Evolutionary conservation across 2,329 filamentous ascomycete species (phyloP).

Genomic region (Leptodontidium sp.): DNA sequence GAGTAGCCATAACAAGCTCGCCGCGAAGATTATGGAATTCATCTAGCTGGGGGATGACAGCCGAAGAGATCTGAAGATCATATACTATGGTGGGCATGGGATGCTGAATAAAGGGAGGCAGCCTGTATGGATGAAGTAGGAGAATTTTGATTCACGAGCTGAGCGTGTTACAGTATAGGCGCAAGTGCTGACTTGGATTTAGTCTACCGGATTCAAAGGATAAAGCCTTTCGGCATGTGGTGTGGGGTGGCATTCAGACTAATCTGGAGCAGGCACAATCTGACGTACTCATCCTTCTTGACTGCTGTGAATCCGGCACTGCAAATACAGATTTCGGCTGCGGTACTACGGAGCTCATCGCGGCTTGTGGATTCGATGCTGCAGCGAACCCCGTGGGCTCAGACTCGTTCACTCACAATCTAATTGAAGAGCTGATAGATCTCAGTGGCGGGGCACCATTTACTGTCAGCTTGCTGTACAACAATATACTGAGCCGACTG

Average conservation of each 20-base stretch:
- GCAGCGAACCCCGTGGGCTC: too few relatives aligned
- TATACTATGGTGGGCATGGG: slow-evolving; percentile 68
- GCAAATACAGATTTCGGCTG: slow-evolving; percentile 15
- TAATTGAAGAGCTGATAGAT: too few relatives aligned
- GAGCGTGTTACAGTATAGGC: background rate
- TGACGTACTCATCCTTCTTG: slow-evolving; percentile 64
- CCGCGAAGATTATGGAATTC: slow-evolving; percentile 62
- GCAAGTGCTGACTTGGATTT: background rate
- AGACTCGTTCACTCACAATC: too few relatives aligned
- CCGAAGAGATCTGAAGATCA: slow-evolving; percentile 64
- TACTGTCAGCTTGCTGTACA: too few relatives aligned
- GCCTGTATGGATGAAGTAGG: slow-evolving; percentile 68
- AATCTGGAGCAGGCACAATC: slow-evolving; percentile 64
- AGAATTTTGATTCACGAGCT: background rate
- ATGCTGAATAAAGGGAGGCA: slow-evolving; percentile 62
- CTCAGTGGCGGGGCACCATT: too few relatives aligned
- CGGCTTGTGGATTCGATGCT: too few relatives aligned
- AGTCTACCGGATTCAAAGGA: slow-evolving; percentile 14
- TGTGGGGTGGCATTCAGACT: slow-evolving; percentile 47
- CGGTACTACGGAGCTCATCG: too few relatives aligned
- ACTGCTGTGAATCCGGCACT: slow-evolving; percentile 58
- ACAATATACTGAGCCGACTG: too few relatives aligned
- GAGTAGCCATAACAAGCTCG: slow-evolving; percentile 63
- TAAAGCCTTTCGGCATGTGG: slow-evolving; percentile 21
- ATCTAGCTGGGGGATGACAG: slow-evolving; percentile 56